phyloP scores from a whole-genome alignment of 176 grass and related monocot genomes.

The Phyllostachys edulis region DNA sequence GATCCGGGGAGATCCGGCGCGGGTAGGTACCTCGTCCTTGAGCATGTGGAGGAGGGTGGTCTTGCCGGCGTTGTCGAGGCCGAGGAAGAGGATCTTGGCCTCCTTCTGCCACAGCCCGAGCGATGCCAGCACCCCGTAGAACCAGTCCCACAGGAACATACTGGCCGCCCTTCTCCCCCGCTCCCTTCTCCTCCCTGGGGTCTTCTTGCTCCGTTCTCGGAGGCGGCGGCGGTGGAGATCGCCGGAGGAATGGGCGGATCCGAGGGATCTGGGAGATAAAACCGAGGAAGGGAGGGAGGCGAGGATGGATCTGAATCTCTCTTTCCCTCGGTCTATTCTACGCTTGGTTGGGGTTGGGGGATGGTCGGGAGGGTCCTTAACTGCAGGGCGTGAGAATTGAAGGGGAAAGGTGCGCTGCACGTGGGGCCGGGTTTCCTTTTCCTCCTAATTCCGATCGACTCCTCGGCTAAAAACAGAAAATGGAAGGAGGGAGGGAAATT shows the following conservation, averaged over 20 bases:
- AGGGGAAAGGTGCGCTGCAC: background rate
- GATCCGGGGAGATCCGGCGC: conserved; percentile 1
- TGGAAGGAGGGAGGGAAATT: too few species aligned
- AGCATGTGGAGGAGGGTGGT: conserved; percentile 82
- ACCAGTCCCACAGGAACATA: conserved; percentile 75
- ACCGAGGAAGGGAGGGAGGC: conserved; percentile 1
- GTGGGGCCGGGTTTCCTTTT: background rate
- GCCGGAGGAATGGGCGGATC: conserved; percentile 16
- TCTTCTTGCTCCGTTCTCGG: background rate
- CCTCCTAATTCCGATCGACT: background rate
- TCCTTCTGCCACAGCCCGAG: conserved; percentile 79
- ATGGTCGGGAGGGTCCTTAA: background rate
- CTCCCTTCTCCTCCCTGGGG: background rate
- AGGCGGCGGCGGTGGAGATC: conserved; percentile 9
- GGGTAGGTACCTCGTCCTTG: conserved; percentile 53
- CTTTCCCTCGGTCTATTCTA: conserved; percentile 5
- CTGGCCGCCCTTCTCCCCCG: background rate
- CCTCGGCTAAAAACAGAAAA: background rate
- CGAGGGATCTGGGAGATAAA: conserved; percentile 24
- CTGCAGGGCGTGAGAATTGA: background rate
- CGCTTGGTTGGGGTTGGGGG: conserved; percentile 24
- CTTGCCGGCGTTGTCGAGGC: conserved; percentile 79
- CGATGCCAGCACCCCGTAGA: conserved; percentile 72
- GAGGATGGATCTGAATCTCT: conserved; percentile 26
- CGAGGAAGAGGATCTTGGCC: conserved; percentile 81